Base-by-base conservation (phyloP, 768 basidiomycete species). In the Pisolithus albus region DNA sequence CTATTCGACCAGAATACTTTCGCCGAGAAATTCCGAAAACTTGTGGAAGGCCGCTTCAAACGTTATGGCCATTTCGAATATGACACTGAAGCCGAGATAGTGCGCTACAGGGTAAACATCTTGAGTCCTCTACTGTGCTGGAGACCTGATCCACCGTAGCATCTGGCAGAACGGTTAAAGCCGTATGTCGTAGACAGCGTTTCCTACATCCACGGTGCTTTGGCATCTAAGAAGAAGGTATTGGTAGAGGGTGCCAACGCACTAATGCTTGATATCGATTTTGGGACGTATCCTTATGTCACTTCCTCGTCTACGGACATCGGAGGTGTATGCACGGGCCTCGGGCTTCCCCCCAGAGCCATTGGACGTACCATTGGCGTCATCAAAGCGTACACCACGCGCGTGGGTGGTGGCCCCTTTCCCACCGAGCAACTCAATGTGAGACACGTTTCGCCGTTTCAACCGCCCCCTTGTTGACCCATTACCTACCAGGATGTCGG, bases 231-330 rank as follows among this genome's bases (percentile, higher is more conserved):
- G 47, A 97, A 95, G 72, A 79, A 72, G 38, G 74, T 98, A 42
- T 83, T 99, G 30, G 89, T 98, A 52, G 96, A 99, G 67, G 96
- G 96, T 24, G 96, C 96, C 49, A 98, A 99, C 64, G 96, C 96
- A 2, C 75, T 98, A 54, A 96, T 99, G 96, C 85, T 99, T 52
- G 96, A 99, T 65, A 75, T 99, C 57, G 96, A 99, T 70, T 93
- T 88, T 63, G 96, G 96, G 24, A 99, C 96, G 5, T 99, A 99
- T 69, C 96, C 96, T 1, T 99, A 77, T 68, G 96, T 99, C 55
- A 99, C 96, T 0, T 95, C 92, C 9, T 94, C 92, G 0, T 84
- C 90, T 8, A 98, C 96, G 8, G 76, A 84, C 30, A 87, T 98
- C 52, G 96, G 96, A 28, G 96, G 96, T 47, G 92, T 97, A 34